phyloP scores from a whole-genome alignment of 495 filamentous ascomycete genomes.

The Filosporella fistucella region DNA sequence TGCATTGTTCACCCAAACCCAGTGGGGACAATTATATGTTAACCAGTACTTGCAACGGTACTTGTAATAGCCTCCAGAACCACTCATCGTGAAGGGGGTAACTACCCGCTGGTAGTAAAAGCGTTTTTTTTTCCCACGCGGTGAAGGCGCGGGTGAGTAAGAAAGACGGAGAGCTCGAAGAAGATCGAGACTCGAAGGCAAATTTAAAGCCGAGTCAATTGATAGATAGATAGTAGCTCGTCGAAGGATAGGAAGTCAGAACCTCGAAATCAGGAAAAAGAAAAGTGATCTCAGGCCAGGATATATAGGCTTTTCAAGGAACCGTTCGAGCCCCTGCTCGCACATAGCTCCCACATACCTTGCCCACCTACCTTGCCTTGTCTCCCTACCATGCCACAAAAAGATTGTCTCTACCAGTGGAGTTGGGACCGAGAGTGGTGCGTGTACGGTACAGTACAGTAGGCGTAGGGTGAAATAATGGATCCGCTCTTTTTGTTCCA shows the following conservation, averaged over 20 bases:
- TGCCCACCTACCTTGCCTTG: background rate
- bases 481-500: no score
- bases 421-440: no score
- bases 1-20: constrained; percentile 57
- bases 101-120: constrained; percentile 30
- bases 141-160: background rate
- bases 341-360: background rate
- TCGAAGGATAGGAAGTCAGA: constrained; percentile 2
- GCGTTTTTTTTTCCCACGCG: constrained; percentile 25
- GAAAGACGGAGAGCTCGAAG: background rate
- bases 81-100: constrained; percentile 43
- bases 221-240: background rate
- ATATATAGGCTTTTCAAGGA: no score
- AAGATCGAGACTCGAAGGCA: background rate
- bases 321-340: no score
- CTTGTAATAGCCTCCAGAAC: constrained; percentile 54
- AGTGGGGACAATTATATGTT: constrained; percentile 53
- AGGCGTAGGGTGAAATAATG: no score
- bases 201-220: background rate
- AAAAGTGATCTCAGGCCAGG: constrained; percentile 22
- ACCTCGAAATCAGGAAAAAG: constrained; percentile 21
- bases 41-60: constrained; percentile 59
- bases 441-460: no score
- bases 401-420: no score
- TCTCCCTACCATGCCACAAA: background rate